Percentiles rank a stretch among this genome's conserved stretches.
These are phyloP conservation scores for Oryza rufipogon DNA, from an alignment of 176 grass and related monocot genomes.

Conservation along the genomic window DNA sequence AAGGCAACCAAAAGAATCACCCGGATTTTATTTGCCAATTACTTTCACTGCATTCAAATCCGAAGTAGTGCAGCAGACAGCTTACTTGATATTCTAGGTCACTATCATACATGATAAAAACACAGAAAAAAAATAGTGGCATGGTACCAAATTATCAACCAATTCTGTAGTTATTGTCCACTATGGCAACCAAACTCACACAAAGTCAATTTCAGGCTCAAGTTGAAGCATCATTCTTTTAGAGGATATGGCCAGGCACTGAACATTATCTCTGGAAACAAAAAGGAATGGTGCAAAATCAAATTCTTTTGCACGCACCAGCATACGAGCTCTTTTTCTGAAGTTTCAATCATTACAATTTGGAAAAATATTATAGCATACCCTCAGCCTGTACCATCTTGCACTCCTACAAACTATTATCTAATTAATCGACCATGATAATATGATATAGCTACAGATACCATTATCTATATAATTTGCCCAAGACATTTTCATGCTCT, in stretches of 20 bases:
- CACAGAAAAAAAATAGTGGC: neutral
- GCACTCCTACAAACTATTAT: neutral
- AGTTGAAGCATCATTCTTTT: conserved; percentile 6
- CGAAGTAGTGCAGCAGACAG: neutral
- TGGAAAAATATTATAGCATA: neutral
- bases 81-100: neutral
- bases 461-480: neutral
- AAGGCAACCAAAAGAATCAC: neutral
- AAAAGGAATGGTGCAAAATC: neutral
- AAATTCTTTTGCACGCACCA: conserved; percentile 19
- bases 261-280: neutral
- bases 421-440: neutral
- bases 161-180: neutral
- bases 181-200: neutral
- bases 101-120: neutral
- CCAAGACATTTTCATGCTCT: neutral
- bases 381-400: neutral
- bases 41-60: neutral
- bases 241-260: conserved; percentile 4
- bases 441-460: conserved; percentile 3
- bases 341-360: neutral
- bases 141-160: neutral
- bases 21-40: neutral
- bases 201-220: conserved; percentile 18
- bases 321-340: neutral